These are phyloP conservation scores for Dissophora ornata DNA, from an alignment of 192 early-diverging fungal species.

Conservation along the genomic window DNA sequence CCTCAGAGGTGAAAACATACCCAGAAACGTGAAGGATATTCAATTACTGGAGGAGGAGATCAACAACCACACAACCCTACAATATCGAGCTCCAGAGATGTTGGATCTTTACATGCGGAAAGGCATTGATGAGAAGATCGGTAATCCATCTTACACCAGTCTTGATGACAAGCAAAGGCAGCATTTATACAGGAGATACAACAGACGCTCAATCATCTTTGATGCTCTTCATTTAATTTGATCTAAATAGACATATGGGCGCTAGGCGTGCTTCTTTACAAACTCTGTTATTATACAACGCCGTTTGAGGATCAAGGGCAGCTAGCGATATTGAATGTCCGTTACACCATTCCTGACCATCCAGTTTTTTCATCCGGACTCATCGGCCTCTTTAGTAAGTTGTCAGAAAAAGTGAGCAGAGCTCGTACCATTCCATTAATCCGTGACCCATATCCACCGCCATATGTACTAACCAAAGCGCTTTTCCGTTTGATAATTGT, in stretches of 20 bases:
- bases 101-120: conserved; percentile 88
- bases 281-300: conserved; percentile 94
- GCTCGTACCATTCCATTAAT: too few species aligned
- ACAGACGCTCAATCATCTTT: too few species aligned
- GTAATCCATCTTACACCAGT: too few species aligned
- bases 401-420: too few species aligned
- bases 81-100: conserved; percentile 97
- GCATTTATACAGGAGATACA: too few species aligned
- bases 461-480: neutral
- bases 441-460: too few species aligned
- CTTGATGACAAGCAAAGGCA: too few species aligned
- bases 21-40: conserved; percentile 74
- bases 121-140: conserved; percentile 87
- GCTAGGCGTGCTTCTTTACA: conserved; percentile 94
- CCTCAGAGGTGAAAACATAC: conserved; percentile 61
- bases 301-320: conserved; percentile 94
- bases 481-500: neutral
- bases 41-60: conserved; percentile 90
- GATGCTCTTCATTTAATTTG: too few species aligned
- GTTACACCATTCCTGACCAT: conserved; percentile 79
- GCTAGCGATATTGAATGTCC: conserved; percentile 88
- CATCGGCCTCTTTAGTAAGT: conserved; percentile 67
- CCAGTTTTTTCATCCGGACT: conserved; percentile 76
- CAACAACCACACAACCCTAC: conserved; percentile 88
- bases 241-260: conserved; percentile 72